Conservation (phyloP, 1,284 basidiomycete genomes). For the Ganoderma sinense region DNA sequence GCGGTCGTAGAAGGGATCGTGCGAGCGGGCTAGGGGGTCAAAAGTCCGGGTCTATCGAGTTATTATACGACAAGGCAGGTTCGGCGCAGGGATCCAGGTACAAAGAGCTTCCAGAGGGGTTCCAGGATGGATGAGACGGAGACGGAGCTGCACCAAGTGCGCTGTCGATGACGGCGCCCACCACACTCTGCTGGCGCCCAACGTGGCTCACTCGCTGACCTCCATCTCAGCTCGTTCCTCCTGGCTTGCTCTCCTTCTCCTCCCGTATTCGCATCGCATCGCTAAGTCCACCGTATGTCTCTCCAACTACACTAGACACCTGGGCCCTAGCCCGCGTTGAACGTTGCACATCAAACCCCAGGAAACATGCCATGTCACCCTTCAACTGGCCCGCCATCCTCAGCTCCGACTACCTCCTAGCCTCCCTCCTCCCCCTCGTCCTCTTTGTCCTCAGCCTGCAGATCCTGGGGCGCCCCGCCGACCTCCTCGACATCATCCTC, state of each 20-base stretch:
- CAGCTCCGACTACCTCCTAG: constrained; percentile 32
- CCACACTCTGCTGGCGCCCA: not conserved
- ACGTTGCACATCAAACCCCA: no score
- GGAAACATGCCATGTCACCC: constrained; percentile 15
- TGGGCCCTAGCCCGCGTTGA: no score
- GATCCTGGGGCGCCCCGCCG: constrained; percentile 27
- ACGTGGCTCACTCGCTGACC: not conserved
- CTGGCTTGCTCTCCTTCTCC: not conserved
- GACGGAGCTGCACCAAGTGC: not conserved
- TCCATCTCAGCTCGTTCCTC: not conserved
- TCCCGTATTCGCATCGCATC: not conserved
- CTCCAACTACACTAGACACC: not conserved
- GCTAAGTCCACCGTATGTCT: not conserved
- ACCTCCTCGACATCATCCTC: constrained; percentile 30
- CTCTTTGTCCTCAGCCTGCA: constrained; percentile 31
- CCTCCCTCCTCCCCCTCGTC: constrained; percentile 30
- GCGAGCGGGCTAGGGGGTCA: not conserved
- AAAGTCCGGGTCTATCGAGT: not conserved
- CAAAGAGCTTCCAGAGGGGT: not conserved
- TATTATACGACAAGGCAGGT: no score
- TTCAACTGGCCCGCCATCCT: constrained; percentile 18
- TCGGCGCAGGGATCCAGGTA: not conserved
- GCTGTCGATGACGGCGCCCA: not conserved
- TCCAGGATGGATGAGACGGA: not conserved
- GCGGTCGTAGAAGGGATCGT: not conserved